Evolutionary conservation across 2,329 filamentous ascomycete species (phyloP).

Genomic region (Penicillium polonicum): DNA sequence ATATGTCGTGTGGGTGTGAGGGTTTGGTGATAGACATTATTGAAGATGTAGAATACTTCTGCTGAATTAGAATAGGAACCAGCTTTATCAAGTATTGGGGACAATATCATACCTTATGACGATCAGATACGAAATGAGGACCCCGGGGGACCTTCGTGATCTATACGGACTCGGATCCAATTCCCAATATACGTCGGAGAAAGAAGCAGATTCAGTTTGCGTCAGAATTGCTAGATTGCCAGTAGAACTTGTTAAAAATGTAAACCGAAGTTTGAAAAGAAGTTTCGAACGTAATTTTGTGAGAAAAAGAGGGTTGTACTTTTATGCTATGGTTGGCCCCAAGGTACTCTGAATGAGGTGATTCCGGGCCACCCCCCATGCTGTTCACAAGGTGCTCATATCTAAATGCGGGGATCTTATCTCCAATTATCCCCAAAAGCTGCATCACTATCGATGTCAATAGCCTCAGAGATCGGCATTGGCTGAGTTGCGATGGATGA

Average conservation of each 20-base stretch:
- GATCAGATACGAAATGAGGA: conserved; percentile 10
- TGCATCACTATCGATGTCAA: background rate
- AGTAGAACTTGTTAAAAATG: background rate
- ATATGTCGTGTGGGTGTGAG: conserved; percentile 1
- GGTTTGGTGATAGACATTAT: conserved; percentile 1
- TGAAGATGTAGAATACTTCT: background rate
- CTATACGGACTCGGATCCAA: background rate
- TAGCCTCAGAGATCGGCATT: background rate
- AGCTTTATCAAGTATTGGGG: background rate
- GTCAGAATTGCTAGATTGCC: background rate
- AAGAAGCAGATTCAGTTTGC: background rate
- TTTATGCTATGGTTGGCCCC: background rate
- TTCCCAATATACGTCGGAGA: background rate
- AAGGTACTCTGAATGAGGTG: conserved; percentile 9
- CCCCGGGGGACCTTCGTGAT: conserved; percentile 1
- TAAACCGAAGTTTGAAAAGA: background rate
- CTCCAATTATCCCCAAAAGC: too few relatives aligned
- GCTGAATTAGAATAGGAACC: background rate
- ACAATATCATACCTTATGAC: conserved; percentile 1
- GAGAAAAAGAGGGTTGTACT: background rate
- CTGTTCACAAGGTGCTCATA: conserved; percentile 7
- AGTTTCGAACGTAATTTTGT: background rate
- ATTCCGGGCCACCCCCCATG: background rate
- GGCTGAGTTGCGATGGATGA: background rate
- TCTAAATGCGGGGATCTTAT: background rate